A percentile compares a stretch with the other conserved stretches of the same genome.
Conservation (phyloP, 768 basidiomycete genomes). For the Cystofilobasidium ferigula region DNA sequence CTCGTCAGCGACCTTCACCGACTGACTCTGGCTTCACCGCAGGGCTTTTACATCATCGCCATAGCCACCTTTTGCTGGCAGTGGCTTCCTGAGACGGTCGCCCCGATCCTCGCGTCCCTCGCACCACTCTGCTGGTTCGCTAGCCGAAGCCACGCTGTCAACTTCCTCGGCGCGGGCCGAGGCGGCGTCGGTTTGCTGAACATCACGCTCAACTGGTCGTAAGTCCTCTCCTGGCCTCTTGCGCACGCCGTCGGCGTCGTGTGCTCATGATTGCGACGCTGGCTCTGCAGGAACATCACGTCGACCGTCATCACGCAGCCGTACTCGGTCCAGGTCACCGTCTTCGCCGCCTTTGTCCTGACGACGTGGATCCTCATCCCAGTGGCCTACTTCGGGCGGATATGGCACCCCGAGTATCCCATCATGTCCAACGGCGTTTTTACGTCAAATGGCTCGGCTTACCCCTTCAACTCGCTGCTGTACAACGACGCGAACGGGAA, state of each 20-base stretch:
- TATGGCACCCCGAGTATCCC: background rate
- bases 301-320: background rate
- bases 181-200: conserved; percentile 4
- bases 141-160: background rate
- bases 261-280: too few relatives aligned
- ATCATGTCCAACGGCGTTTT: conserved; percentile 7
- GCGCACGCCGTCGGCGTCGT: too few relatives aligned
- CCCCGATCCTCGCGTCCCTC: background rate
- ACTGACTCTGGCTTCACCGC: background rate
- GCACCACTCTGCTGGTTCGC: background rate
- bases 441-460: background rate
- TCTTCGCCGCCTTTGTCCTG: background rate
- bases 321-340: background rate
- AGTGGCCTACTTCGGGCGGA: background rate
- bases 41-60: conserved; percentile 1
- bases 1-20: background rate
- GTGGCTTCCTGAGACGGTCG: background rate
- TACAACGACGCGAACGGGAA: background rate
- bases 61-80: background rate
- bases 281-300: background rate
- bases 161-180: background rate
- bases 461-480: background rate
- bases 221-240: too few relatives aligned
- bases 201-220: conserved; percentile 11
- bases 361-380: conserved; percentile 3